Base-by-base conservation (phyloP, 2,329 filamentous ascomycete species). In the Colletotrichum tropicale region DNA sequence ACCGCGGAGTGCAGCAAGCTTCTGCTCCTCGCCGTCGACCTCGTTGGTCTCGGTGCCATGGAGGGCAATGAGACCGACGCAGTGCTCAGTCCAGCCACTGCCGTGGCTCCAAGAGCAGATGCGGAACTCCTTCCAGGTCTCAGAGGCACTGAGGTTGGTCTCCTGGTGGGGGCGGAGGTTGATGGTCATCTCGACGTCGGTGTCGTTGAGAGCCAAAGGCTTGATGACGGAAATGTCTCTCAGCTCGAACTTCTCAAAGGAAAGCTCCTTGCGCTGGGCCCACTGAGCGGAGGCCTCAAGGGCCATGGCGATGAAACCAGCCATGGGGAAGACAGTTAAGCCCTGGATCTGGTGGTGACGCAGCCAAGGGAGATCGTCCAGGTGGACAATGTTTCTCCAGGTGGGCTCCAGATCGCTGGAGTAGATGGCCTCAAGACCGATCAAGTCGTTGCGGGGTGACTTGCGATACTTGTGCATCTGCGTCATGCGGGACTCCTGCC, bases 341-440 rank as follows among this genome's bases (percentile, higher is more conserved):
- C 87, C 89, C 78, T 92, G 90, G 81, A 93, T 89, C 71, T 83
- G 84, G 82, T 93, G 91, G 77, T 92, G 89, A 60, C 89, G 86
- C 8, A 91, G 84, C 85, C 92, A 93, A 2, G 92, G 89, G 0
- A 89, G 79, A 71, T 90, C 87, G 52, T 89, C 87, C 1, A 87
- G 77, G 13, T 84, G 84, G 34, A 90, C 79, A 28, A 87, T 84
- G 73, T 88, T 89, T 48, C 88, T 83, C 89, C 89, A 90, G 1
- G 83, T 86, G 0, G 87, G 87, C 78, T 89, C 86, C 4, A 86
- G 77, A 12, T 87, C 86, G 64, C 82, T 88, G 16, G 84, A 88
- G 61, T 85, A 85, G 74, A 86, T 84, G 13, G 86, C 86, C 28
- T 86, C 79, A 2, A 85, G 81, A 7, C 89, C 89, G 4, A 90